These are phyloP conservation scores for Globisporangium orthogonon DNA, from an alignment of 352 stramenopile genomes.

Conservation along the genomic window DNA sequence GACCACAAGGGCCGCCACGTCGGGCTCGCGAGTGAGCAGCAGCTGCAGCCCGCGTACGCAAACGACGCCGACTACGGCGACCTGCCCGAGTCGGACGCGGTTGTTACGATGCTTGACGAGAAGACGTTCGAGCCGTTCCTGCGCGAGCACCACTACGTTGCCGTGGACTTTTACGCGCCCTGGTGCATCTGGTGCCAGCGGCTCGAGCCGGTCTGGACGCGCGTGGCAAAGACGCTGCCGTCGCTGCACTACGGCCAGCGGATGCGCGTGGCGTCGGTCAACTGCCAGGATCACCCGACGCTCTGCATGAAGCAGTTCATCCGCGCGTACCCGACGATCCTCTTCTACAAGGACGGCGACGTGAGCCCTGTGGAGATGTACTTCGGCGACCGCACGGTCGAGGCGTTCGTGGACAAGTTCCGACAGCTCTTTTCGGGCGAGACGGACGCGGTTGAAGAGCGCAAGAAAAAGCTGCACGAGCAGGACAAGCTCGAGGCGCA, in stretches of 20 bases:
- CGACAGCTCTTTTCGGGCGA: conserved; percentile 83
- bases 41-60: conserved; percentile 66
- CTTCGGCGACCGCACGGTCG: conserved; percentile 92
- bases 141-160: conserved; percentile 92
- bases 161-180: conserved; percentile 95
- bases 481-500: conserved; percentile 87
- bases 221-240: conserved; percentile 88
- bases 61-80: conserved; percentile 66
- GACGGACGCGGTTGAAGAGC: conserved; percentile 56
- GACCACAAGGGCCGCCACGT: conserved; percentile 81
- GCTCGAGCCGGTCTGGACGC: conserved; percentile 95
- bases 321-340: conserved; percentile 94
- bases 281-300: conserved; percentile 91
- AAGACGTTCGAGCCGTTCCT: conserved; percentile 91
- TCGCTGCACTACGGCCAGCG: conserved; percentile 80
- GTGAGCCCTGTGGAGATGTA: conserved; percentile 92
- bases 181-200: conserved; percentile 97
- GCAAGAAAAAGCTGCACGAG: conserved; percentile 92
- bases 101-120: conserved; percentile 73
- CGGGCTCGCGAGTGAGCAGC: conserved; percentile 86
- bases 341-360: conserved; percentile 94
- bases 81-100: conserved; percentile 66
- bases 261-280: conserved; percentile 82
- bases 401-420: conserved; percentile 89
- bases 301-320: conserved; percentile 95